These are phyloP conservation scores for Candida jianshihensis DNA, from an alignment of 805 yeast species.

Conservation along the genomic window DNA sequence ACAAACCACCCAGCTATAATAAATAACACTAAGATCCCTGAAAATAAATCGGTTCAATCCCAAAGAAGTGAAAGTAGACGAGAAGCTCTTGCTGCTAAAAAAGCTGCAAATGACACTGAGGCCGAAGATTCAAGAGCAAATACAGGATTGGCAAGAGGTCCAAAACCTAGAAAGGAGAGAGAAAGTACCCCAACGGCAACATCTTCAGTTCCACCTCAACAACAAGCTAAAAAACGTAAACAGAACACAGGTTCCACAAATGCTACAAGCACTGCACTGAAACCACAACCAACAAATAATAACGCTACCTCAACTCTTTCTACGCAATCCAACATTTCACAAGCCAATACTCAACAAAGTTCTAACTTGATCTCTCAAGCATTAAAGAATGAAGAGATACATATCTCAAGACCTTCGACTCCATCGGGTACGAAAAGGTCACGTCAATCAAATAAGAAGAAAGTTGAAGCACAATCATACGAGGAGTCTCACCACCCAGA, in stretches of 20 bases:
- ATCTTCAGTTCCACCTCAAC: slow-evolving; percentile 16
- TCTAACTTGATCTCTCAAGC: background rate
- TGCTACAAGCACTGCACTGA: no score
- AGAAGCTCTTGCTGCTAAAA: slow-evolving; percentile 87
- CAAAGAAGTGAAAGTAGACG: slow-evolving; percentile 80
- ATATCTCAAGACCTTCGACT: slow-evolving; percentile 16
- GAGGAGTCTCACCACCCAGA: background rate
- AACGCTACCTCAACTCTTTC: no score
- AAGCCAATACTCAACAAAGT: slow-evolving; percentile 1
- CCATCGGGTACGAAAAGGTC: slow-evolving; percentile 16
- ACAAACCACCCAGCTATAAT: slow-evolving; percentile 89
- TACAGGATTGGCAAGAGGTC: slow-evolving; percentile 3
- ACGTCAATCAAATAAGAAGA: slow-evolving; percentile 11
- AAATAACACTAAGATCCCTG: slow-evolving; percentile 43
- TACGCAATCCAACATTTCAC: background rate
- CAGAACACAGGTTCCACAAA: slow-evolving; percentile 1
- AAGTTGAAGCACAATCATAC: background rate
- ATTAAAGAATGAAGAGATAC: slow-evolving; percentile 2
- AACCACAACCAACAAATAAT: background rate
- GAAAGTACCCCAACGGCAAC: slow-evolving; percentile 19
- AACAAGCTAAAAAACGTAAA: slow-evolving; percentile 8
- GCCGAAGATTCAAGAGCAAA: slow-evolving; percentile 15
- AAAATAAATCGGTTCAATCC: slow-evolving; percentile 57
- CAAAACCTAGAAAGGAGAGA: slow-evolving; percentile 14
- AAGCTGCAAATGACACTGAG: slow-evolving; percentile 40